Evolutionary conservation across 2,329 filamentous ascomycete genomes (phyloP).

Genomic region (Gremmenia infestans): DNA sequence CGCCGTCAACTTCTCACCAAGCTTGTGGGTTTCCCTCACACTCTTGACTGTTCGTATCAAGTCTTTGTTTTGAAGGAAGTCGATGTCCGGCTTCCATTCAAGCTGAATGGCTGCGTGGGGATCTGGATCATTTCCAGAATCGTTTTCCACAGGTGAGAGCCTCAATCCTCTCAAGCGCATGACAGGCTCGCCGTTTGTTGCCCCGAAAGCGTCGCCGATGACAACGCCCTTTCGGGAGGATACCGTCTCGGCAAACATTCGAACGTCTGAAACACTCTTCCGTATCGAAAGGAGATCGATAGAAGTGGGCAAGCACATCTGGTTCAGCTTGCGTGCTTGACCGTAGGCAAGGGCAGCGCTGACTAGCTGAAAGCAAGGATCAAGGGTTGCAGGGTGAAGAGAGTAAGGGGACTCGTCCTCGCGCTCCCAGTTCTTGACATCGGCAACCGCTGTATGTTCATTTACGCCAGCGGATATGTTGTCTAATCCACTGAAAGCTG

Average conservation of each 20-base stretch:
- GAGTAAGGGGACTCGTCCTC: conserved; percentile 7
- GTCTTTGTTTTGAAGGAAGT: conserved; percentile 9
- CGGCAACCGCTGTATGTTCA: not conserved
- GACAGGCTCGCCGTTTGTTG: not conserved
- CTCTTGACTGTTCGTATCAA: conserved; percentile 8
- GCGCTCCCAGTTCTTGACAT: not conserved
- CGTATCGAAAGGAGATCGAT: conserved; percentile 11
- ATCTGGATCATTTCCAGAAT: not conserved
- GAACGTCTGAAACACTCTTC: not conserved
- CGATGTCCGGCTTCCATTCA: conserved; percentile 16
- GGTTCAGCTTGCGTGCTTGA: conserved; percentile 5
- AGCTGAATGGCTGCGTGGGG: conserved; percentile 12
- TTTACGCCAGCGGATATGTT: conserved; percentile 5
- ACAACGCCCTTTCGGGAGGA: not conserved
- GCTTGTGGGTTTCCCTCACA: conserved; percentile 1
- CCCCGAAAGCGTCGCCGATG: conserved; percentile 1
- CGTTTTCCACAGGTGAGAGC: conserved; percentile 6
- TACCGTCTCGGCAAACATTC: not conserved
- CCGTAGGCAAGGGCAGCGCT: conserved; percentile 11
- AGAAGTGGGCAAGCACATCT: conserved; percentile 13
- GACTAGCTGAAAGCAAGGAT: conserved; percentile 12
- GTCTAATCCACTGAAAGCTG: conserved; percentile 19
- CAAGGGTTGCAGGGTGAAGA: conserved; percentile 15
- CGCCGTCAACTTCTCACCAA: conserved; percentile 13
- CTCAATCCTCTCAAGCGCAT: conserved; percentile 1